A percentile compares a stretch with the other conserved stretches of the same genome.
Conservation (phyloP, 106 monocot genomes). For the Alisma plantagoaquatica region DNA sequence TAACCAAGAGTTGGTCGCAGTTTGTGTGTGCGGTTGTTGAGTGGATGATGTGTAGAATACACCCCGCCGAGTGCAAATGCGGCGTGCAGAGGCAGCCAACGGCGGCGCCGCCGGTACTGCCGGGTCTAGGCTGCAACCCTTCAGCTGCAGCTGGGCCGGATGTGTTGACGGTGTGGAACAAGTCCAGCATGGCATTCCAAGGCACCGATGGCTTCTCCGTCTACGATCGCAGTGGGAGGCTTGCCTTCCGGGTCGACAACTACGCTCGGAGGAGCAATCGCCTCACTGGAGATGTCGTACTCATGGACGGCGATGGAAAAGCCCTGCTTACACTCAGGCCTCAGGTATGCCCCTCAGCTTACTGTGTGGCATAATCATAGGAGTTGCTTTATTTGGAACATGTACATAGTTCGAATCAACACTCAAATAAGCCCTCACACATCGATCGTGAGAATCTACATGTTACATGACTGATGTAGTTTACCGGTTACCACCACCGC, state of each 20-base stretch:
- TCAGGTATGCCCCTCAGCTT: slow-evolving; percentile 38
- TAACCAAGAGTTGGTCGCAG: no score
- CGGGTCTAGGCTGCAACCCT: neutral
- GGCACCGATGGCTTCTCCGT: slow-evolving; percentile 75
- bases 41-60: no score
- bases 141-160: slow-evolving; percentile 1
- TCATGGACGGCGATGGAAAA: slow-evolving; percentile 46
- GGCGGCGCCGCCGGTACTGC: neutral
- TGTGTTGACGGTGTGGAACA: slow-evolving; percentile 75
- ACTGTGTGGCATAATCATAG: neutral
- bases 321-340: slow-evolving; percentile 41
- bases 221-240: slow-evolving; percentile 42
- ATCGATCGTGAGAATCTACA: neutral
- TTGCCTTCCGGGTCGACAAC: slow-evolving; percentile 77
- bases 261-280: slow-evolving; percentile 49
- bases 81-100: neutral
- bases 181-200: slow-evolving; percentile 71
- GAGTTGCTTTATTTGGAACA: neutral
- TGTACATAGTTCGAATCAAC: neutral
- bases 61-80: no score
- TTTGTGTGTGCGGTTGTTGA: no score
- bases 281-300: slow-evolving; percentile 36
- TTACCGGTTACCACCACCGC: no score
- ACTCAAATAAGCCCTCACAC: neutral
- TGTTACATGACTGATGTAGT: no score